A percentile compares a stretch with the other conserved stretches of the same genome.
Conservation (phyloP, 2,329 filamentous ascomycete genomes). For the Tolypocladium endophyticum region DNA sequence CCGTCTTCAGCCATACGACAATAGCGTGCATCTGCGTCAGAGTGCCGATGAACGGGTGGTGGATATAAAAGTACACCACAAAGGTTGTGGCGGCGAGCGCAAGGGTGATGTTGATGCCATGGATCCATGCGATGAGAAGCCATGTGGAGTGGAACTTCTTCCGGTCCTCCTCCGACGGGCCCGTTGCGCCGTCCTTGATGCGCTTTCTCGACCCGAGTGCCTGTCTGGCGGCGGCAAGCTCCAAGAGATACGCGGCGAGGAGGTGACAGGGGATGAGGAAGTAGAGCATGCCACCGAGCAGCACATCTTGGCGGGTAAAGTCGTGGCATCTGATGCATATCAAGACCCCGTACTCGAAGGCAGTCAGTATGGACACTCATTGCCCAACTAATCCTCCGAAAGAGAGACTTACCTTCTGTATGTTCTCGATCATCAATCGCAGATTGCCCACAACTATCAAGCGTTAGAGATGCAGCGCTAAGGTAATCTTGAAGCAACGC, state of each 20-base stretch:
- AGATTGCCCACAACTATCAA: conserved; percentile 77
- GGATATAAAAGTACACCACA: conserved; percentile 81
- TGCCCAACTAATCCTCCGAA: neutral
- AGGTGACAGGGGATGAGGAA: conserved; percentile 84
- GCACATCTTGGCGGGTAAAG: conserved; percentile 67
- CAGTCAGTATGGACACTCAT: neutral
- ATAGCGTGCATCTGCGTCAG: conserved; percentile 84
- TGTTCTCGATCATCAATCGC: conserved; percentile 91
- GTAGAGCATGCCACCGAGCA: conserved; percentile 69
- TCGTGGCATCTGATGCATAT: conserved; percentile 88
- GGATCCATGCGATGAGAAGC: conserved; percentile 68
- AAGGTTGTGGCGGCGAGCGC: conserved; percentile 73
- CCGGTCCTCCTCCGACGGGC: conserved; percentile 45
- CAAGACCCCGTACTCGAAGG: conserved; percentile 75
- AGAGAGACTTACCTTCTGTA: conserved; percentile 60
- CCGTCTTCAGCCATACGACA: conserved; percentile 92
- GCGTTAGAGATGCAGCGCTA: conserved; percentile 8
- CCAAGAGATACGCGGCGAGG: conserved; percentile 82
- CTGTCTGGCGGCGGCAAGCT: conserved; percentile 70
- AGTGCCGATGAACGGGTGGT: conserved; percentile 89
- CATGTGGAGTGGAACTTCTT: conserved; percentile 65
- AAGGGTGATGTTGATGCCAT: conserved; percentile 73
- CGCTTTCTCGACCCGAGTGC: conserved; percentile 58
- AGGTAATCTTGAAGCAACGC: neutral
- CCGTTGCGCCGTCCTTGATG: conserved; percentile 34